Evolutionary conservation across 1,284 basidiomycete species (phyloP), one percentile per base, ranked within the genome.

Genomic region (Leccinum angustisporum): DNA sequence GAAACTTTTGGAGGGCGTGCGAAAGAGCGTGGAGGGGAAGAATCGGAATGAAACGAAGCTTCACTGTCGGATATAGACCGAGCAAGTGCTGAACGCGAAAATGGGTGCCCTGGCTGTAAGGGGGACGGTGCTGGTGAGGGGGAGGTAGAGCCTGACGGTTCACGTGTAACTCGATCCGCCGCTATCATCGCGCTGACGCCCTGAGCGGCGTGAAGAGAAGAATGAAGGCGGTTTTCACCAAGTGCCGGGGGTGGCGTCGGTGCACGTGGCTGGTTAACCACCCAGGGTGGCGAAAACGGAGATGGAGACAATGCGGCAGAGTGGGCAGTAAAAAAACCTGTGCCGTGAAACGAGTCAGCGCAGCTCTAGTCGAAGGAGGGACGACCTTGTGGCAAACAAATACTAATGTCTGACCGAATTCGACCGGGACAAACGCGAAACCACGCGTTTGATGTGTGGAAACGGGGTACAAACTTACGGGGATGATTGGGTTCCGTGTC

Each of bases 1-100:
- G 79, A 65, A 38, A 72, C 70, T 66, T 82, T 82, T 30, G 81
- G 79, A 40, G 81, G 82, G 54, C 80, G 80, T 58, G 78, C 75
- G 67, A 81, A 81, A 61, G 74, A 74, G 30, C 67, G 74, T 33
- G 73, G 75, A 61, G 74, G 75, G 57, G 74, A 74, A 48, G 75
- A 69, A 62, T 81, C 79, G 51, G 75, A 76, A 51, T 72, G 72
- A 60, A 75, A 71, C 53, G 71, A 73, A 61, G 77, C 70, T 34
- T 83, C 81, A 48, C 76, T 68, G 48, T 78, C 77, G 18, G 78
- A 77, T 6, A 69, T 72, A 53, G 77, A 75, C 60, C 75, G 71
- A 33, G 73, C 67, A n/a, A 79, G 66, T 51, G 70, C 61, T 7
- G 70, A 65, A 59, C 68, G 70, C 66, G 71, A 68, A 59, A 68